These are phyloP conservation scores for Cryptosporidium tyzzeri DNA, from an alignment of 169 alveolate species.

Conservation along the genomic window DNA sequence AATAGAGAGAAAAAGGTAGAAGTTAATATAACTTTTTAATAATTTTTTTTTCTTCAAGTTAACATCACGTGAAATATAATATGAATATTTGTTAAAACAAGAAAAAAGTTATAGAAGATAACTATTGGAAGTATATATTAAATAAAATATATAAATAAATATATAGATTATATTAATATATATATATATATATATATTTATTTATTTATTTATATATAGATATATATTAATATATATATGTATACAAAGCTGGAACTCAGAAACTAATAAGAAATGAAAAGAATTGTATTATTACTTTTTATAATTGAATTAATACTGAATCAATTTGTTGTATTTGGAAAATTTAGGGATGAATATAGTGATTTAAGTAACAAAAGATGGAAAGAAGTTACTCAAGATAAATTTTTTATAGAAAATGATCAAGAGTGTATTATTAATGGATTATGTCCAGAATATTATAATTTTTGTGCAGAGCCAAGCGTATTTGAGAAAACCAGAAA, in stretches of 20 bases:
- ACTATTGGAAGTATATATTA: background rate
- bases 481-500: slow-evolving; percentile 39
- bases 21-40: no score
- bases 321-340: background rate
- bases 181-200: no score
- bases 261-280: background rate
- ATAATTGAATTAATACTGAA: no score
- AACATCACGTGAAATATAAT: background rate
- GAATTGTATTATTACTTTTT: no score
- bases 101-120: no score
- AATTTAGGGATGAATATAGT: background rate
- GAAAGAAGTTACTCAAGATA: background rate
- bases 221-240: no score
- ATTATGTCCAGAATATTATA: slow-evolving; percentile 49
- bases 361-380: background rate
- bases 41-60: no score
- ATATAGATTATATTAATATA: no score
- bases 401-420: background rate
- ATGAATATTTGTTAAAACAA: background rate
- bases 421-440: slow-evolving; percentile 27
- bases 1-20: background rate
- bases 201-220: no score
- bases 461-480: slow-evolving; percentile 53
- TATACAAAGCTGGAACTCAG: background rate
- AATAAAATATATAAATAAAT: no score